Evolutionary conservation across 352 stramenopile genomes (phyloP), one percentile per base, ranked within the genome.

Genomic region (Peronospora tabacina): DNA sequence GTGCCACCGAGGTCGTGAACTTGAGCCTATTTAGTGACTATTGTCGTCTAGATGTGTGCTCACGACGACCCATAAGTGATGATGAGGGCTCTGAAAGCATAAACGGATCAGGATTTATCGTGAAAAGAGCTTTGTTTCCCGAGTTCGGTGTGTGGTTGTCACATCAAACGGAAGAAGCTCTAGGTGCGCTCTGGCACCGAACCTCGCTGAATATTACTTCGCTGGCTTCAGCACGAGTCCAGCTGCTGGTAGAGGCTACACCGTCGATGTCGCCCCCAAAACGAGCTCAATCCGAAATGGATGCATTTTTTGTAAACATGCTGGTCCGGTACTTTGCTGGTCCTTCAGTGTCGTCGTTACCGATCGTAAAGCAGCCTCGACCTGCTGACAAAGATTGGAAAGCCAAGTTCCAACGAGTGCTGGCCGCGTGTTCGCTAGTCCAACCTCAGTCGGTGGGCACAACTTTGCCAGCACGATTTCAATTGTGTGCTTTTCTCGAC

Each of bases 81-180:
- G 13, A 45, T 17, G 34, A 26, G 9, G 24, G 30, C 29, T 43
- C 26, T 13, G 29, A 42, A 53, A 20, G 11, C 13, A 9, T 30
- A 5, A 38, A 22, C 20, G n/a, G 19, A 12, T 52, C 52, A 42
- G 40, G 17, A 30, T 49, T 46, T 11, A 43, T 52, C 9, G 37
- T 57, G 26, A 62, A 49, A 7, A 54, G 28, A 5, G 10, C 34
- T 34, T 39, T 38, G 24, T 30, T 53, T n/a, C 20, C 36, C 13
- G 63, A 68, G 20, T 68, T 68, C 55, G 67, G 69, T 15, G 41
- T 63, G 22, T 79, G 70, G 72, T 45, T 81, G 2, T 57, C 66
- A 13, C 65, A 69, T 29, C 51, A 79, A 55, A 73, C 55, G 9
- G 72, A 81, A 16, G 52, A 71, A 32, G 70, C 70, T 4, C 51